These are phyloP conservation scores for Geotrichum klebahnii DNA, from an alignment of 1,139 yeast species.

Conservation along the genomic window DNA sequence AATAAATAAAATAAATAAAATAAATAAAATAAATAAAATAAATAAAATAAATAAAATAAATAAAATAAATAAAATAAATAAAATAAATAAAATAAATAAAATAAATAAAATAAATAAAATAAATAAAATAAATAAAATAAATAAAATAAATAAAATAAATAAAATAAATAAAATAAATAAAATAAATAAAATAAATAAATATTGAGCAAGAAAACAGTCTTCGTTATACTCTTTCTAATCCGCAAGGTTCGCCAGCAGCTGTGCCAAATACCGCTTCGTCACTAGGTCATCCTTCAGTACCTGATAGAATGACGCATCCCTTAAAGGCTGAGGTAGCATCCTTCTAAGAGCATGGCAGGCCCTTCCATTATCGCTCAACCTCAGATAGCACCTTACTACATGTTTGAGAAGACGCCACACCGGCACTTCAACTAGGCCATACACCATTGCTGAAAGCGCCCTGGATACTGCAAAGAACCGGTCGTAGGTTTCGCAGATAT, in stretches of 20 bases:
- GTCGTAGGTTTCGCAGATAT: constrained; percentile 92
- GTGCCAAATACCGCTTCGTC: constrained; percentile 82
- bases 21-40: background rate
- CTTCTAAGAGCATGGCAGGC: constrained; percentile 85
- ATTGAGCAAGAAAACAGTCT: background rate
- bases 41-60: background rate
- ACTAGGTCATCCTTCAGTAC: constrained; percentile 83
- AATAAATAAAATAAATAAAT: background rate
- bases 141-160: background rate
- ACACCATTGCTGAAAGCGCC: constrained; percentile 84
- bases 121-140: too few relatives aligned
- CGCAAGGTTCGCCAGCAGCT: constrained; percentile 66
- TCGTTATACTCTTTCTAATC: constrained; percentile 28
- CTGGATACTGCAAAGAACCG: constrained; percentile 91
- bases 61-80: too few relatives aligned
- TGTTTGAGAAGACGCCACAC: constrained; percentile 87
- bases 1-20: too few relatives aligned
- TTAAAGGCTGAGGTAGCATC: constrained; percentile 78
- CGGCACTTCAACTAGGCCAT: constrained; percentile 63
- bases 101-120: too few relatives aligned
- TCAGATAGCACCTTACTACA: constrained; percentile 87
- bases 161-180: background rate
- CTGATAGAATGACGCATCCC: constrained; percentile 83
- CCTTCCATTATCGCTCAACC: constrained; percentile 83
- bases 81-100: too few relatives aligned